Conservation (phyloP, 2,329 filamentous ascomycete genomes). For the Esteya vermicola region DNA sequence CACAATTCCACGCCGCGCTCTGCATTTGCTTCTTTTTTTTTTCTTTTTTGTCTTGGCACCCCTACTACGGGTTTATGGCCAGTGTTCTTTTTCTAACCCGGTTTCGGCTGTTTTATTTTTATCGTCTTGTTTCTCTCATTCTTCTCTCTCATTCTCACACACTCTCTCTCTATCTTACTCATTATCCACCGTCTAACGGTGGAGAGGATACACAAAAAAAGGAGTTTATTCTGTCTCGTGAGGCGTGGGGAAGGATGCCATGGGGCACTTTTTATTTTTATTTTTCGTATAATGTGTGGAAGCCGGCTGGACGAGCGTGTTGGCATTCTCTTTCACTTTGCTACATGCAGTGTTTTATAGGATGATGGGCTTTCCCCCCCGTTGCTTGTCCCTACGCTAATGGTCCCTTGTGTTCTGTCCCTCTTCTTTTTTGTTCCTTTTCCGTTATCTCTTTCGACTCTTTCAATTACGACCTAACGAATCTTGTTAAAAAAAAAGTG, state of each 20-base stretch:
- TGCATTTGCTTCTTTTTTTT: background rate
- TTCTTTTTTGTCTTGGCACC: no score
- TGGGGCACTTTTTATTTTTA: background rate
- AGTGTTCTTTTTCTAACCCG: background rate
- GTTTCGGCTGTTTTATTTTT: background rate
- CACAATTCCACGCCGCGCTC: background rate
- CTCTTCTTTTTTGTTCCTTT: background rate
- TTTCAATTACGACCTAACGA: conserved; percentile 1
- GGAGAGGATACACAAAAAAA: conserved; percentile 2
- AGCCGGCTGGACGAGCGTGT: background rate
- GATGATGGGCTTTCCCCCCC: background rate
- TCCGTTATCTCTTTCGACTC: no score
- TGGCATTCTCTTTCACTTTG: no score
- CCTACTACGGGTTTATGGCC: background rate
- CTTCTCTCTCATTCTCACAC: background rate
- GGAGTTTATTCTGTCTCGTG: no score
- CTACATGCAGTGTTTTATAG: background rate
- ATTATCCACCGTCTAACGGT: no score
- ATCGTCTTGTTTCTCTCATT: background rate
- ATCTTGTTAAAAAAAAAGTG: background rate
- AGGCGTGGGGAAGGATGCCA: no score
- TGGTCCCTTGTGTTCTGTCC: background rate
- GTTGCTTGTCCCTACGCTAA: no score
- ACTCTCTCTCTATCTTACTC: no score
- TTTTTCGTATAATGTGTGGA: background rate